phyloP scores from a whole-genome alignment of 2,329 filamentous ascomycete species.

The Immersiporthe knoxdaviesiana region DNA sequence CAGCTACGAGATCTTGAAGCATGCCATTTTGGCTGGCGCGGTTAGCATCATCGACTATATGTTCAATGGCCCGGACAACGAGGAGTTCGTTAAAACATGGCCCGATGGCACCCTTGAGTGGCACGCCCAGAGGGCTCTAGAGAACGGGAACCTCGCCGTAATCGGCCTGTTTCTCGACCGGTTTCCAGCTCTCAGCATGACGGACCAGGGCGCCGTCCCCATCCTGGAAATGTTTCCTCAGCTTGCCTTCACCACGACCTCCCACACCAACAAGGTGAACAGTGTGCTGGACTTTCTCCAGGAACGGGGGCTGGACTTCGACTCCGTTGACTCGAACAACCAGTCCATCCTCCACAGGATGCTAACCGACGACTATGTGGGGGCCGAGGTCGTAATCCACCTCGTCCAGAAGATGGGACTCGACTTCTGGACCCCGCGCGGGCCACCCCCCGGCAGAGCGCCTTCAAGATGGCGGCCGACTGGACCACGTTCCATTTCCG shows the following conservation, averaged over 20 bases:
- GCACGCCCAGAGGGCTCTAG: not conserved
- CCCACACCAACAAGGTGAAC: not conserved
- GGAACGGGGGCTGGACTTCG: not conserved
- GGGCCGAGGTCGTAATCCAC: not conserved
- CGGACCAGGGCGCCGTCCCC: not conserved
- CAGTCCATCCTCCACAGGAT: not conserved
- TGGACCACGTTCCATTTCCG: not conserved
- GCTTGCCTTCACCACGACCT: too few species aligned
- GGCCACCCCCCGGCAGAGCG: not conserved
- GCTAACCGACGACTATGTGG: too few species aligned
- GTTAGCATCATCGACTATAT: not conserved
- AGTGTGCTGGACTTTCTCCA: not conserved
- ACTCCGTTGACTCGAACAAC: not conserved
- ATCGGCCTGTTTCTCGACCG: not conserved
- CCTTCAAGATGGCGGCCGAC: not conserved
- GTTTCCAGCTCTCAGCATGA: not conserved
- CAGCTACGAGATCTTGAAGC: not conserved
- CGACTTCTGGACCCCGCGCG: slow-evolving; percentile 3
- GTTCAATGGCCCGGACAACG: not conserved
- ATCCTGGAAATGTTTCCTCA: not conserved
- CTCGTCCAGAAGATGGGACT: not conserved
- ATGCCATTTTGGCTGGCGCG: not conserved
- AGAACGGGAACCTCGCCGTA: not conserved
- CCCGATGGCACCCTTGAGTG: not conserved
- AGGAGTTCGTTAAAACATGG: not conserved